Evolutionary conservation across 495 filamentous ascomycete species (phyloP), one percentile per base, ranked within the genome.

Genomic region (Aspergillus sparsus): DNA sequence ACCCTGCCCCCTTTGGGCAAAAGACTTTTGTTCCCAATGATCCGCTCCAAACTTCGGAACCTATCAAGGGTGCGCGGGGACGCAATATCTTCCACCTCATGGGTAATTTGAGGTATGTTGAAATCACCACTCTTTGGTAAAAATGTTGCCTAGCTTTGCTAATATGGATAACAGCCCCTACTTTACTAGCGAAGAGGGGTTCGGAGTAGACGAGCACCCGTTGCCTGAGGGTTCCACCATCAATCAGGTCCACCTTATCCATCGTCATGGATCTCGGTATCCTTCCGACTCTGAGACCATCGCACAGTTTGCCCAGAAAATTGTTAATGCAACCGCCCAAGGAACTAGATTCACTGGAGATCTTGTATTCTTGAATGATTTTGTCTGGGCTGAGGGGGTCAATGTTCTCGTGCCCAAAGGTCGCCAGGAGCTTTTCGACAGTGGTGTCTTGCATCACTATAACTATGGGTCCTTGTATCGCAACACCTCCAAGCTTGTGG

Each of bases 401-500:
- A 72, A 80, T 57, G 81, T 84, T 41, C 75, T 87, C 0, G 80
- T 83, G 0, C 78, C 82, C 0, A 69, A 74, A 41, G 81, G 81
- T 6, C 77, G 78, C 32, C 79, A 81, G 47, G 74, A 83, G 59
- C 65, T 81, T 0, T 83, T 81, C 46, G 72, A 82, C 39, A 76
- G 72, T 35, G 81, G 81, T 55, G 71, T 83, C 1, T 68, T 85
- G 6, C 82, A 86, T 62, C 78, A 77, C 49, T 87, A 86, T 62
- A 78, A 85, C 67, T 89, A 89, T 58, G 82, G 77, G 2, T 77
- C 80, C 51, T 76, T 87, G 8, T 86, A 84, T 52, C 80, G 85
- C 53, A 79, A 84, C 3, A 75, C 76, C 16, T 80, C 74, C 58
- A 86, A 86, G 67, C 81, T 88, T 44, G 79, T 89, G 49, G 83